Percentiles rank a stretch among this genome's conserved stretches.
phyloP scores from a whole-genome alignment of 1,284 basidiomycete genomes.

The Cronartium ribicola region DNA sequence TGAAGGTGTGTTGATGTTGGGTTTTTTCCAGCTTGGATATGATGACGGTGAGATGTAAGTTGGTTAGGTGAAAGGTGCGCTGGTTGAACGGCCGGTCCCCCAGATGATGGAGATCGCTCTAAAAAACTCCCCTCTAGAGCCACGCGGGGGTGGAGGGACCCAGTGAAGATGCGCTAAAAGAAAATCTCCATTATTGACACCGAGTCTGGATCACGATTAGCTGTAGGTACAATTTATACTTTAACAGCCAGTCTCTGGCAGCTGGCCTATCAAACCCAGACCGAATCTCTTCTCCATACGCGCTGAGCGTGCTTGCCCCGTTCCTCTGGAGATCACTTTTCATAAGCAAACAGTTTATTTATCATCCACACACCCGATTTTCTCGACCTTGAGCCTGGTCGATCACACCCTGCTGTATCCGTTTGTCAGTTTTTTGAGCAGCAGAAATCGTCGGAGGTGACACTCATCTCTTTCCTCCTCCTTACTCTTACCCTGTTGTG shows the following conservation, averaged over 20 bases:
- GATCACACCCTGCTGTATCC: background rate
- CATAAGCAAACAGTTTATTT: conserved; percentile 2
- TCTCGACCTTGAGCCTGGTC: background rate
- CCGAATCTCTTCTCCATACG: background rate
- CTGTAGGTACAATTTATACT: background rate
- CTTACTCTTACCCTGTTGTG: background rate
- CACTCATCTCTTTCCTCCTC: background rate
- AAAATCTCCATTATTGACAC: background rate
- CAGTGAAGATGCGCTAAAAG: background rate
- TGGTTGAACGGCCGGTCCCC: conserved; percentile 3
- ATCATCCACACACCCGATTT: background rate
- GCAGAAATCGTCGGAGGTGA: background rate
- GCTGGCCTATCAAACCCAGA: background rate
- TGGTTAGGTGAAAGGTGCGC: background rate
- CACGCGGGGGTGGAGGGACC: conserved; percentile 5
- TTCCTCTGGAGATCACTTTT: background rate
- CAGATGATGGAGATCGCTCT: conserved; percentile 6
- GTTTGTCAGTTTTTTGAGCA: conserved; percentile 2
- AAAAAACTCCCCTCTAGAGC: conserved; percentile 8
- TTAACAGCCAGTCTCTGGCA: too few species aligned
- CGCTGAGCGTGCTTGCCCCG: background rate
- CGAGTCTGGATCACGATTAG: conserved; percentile 4
- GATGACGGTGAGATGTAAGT: background rate
- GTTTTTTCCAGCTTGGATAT: background rate
- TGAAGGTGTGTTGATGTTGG: too few species aligned